These are phyloP conservation scores for Canavalia gladiata DNA, from an alignment of 306 rosid genomes.

Conservation along the genomic window DNA sequence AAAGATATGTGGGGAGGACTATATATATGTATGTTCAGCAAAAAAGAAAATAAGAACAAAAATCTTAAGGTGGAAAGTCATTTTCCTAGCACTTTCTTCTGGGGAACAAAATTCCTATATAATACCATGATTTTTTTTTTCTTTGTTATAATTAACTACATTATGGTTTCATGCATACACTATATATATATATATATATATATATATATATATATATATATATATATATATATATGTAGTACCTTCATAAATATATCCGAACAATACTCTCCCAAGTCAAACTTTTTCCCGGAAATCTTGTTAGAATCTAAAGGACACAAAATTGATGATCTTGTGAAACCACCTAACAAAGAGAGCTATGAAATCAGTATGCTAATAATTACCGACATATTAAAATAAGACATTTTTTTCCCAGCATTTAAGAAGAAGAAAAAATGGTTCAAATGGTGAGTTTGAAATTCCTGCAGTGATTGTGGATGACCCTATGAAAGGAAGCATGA, in stretches of 20 bases:
- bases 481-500: conserved; percentile 42
- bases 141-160: background rate
- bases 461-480: conserved; percentile 8
- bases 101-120: conserved; percentile 39
- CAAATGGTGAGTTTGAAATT: conserved; percentile 2
- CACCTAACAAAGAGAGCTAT: background rate
- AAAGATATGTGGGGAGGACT: conserved; percentile 45
- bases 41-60: conserved; percentile 38
- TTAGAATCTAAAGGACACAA: conserved; percentile 23
- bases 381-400: background rate
- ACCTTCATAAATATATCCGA: background rate
- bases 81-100: conserved; percentile 44
- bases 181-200: background rate
- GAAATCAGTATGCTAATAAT: conserved; percentile 32
- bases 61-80: conserved; percentile 49
- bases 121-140: background rate
- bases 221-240: background rate
- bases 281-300: conserved; percentile 5
- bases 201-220: background rate
- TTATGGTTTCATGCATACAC: background rate
- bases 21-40: conserved; percentile 18
- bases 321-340: conserved; percentile 26
- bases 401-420: background rate
- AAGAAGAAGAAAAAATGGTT: background rate
- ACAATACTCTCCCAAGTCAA: background rate